Percentiles rank a stretch among this genome's conserved stretches.
Conservation (phyloP, 2,329 filamentous ascomycete genomes). For the Didymosphaeria variabile region DNA sequence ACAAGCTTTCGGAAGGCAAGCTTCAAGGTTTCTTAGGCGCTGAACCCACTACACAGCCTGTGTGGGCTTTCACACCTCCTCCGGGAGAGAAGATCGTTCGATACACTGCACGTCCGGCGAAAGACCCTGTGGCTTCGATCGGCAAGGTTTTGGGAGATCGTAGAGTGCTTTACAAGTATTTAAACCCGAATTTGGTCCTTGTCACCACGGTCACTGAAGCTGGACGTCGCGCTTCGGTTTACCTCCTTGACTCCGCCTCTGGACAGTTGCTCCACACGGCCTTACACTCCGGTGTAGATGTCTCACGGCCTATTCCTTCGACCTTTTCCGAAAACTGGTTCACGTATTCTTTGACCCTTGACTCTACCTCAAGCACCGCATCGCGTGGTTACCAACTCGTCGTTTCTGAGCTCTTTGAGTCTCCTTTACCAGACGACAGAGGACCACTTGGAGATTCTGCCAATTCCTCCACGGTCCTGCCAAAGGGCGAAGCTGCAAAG, state of each 20-base stretch:
- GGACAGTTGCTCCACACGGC: constrained; percentile 79
- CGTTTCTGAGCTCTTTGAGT: constrained; percentile 91
- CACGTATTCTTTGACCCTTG: constrained; percentile 76
- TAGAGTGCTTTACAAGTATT: constrained; percentile 95
- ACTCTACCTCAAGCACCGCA: constrained; percentile 58
- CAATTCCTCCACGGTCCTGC: constrained; percentile 81
- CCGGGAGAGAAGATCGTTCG: constrained; percentile 72
- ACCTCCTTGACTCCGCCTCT: constrained; percentile 86
- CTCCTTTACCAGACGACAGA: constrained; percentile 81
- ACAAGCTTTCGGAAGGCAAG: constrained; percentile 42
- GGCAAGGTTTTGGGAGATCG: constrained; percentile 92
- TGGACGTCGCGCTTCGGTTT: constrained; percentile 70
- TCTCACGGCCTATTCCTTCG: constrained; percentile 75
- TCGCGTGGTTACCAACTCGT: constrained; percentile 88
- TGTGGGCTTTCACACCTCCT: constrained; percentile 78
- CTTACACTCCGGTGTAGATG: constrained; percentile 77
- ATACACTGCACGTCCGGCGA: constrained; percentile 72
- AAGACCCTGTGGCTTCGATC: constrained; percentile 93
- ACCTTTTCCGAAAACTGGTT: constrained; percentile 95
- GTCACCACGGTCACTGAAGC: constrained; percentile 73
- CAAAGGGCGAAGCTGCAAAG: constrained; percentile 65
- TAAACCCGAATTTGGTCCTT: constrained; percentile 86
- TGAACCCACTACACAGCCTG: constrained; percentile 33
- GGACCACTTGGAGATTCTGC: constrained; percentile 74
- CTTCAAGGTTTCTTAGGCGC: constrained; percentile 43